phyloP scores from a whole-genome alignment of 1,284 basidiomycete species.

The Ceratobasidium sp. region DNA sequence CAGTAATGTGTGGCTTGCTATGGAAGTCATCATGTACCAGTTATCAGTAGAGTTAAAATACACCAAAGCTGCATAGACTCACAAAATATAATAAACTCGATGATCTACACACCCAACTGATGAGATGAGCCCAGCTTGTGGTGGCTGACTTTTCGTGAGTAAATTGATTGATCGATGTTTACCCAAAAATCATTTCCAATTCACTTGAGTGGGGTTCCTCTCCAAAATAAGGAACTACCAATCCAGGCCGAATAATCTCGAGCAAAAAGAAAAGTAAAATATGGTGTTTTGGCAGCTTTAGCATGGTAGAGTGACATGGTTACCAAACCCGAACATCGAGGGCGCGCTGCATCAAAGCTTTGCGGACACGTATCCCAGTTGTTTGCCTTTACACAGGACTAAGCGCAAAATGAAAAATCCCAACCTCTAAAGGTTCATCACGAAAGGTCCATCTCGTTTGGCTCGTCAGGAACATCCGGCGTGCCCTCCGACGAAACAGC shows the following conservation, averaged over 20 bases:
- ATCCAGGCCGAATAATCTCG: not conserved
- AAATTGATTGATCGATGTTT: constrained; percentile 41
- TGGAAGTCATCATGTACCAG: not conserved
- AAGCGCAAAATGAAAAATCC: not conserved
- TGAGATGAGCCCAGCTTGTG: not conserved
- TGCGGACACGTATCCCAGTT: not conserved
- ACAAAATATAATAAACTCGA: not conserved
- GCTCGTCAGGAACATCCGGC: constrained; percentile 37
- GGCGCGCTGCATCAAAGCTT: not conserved
- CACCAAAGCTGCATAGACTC: not conserved
- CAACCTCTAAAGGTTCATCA: not conserved
- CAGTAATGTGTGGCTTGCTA: constrained; percentile 5
- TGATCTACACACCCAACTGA: not conserved
- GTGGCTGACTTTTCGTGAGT: constrained; percentile 24
- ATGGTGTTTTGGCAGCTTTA: not conserved
- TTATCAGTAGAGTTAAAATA: not conserved
- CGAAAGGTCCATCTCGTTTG: constrained; percentile 37
- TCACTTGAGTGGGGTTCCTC: not conserved
- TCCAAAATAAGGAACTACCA: not conserved
- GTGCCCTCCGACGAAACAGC: constrained; percentile 20
- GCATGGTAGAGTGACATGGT: not conserved
- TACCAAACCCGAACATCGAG: not conserved
- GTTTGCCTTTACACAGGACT: not conserved
- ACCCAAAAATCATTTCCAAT: constrained; percentile 42
- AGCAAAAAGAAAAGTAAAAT: not conserved